phyloP scores from a whole-genome alignment of 202 grass and related monocot genomes.

The Zoysia matrella region DNA sequence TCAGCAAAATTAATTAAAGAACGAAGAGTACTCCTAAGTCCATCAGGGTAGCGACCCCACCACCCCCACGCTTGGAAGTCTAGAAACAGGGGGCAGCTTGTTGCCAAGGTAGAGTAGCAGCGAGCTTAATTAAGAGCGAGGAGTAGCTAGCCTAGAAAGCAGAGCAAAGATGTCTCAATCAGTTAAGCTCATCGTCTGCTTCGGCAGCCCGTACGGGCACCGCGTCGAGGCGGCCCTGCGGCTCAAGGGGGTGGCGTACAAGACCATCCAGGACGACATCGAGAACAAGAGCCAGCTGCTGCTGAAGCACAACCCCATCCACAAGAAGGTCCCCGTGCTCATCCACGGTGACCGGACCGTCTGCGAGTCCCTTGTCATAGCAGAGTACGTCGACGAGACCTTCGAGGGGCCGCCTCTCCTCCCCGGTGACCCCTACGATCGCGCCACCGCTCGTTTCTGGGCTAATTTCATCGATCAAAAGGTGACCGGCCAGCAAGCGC shows the following conservation, averaged over 20 bases:
- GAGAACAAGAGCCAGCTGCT: too few relatives aligned
- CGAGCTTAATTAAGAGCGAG: too few relatives aligned
- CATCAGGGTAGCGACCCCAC: too few relatives aligned
- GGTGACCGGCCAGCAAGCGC: not conserved
- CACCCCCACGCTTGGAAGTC: too few relatives aligned
- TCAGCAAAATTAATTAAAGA: too few relatives aligned
- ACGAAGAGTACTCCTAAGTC: too few relatives aligned
- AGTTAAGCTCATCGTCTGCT: slow-evolving; percentile 42
- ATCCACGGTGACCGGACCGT: not conserved
- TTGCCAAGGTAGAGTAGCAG: too few relatives aligned
- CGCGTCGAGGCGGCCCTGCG: slow-evolving; percentile 47
- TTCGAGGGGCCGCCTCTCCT: slow-evolving; percentile 42
- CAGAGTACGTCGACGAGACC: slow-evolving; percentile 59
- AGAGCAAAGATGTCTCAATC: not conserved
- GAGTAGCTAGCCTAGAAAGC: not conserved
- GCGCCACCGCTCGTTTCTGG: slow-evolving; percentile 45
- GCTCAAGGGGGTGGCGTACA: slow-evolving; percentile 53
- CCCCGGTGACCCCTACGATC: slow-evolving; percentile 44
- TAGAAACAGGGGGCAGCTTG: too few relatives aligned
- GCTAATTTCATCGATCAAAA: slow-evolving; percentile 21
- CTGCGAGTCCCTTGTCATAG: slow-evolving; percentile 47
- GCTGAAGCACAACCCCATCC: too few relatives aligned
- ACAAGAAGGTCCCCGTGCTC: too few relatives aligned
- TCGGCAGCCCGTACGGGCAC: slow-evolving; percentile 48
- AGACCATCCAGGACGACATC: slow-evolving; percentile 26